Evolutionary conservation across 331 rosid species (phyloP).

Genomic region (Ulmus americana): DNA sequence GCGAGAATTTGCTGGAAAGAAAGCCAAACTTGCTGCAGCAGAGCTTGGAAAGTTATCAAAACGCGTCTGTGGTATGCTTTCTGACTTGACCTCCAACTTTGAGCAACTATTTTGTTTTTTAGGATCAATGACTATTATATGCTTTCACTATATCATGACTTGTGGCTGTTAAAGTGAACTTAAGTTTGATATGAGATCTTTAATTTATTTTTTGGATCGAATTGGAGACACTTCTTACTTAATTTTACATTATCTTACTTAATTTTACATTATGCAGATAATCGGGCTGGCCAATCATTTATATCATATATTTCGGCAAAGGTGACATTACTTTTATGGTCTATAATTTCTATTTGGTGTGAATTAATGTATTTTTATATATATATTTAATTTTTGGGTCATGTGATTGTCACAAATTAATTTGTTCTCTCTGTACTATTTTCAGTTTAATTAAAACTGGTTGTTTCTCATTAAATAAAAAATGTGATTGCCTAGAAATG

Average conservation of each 20-base stretch:
- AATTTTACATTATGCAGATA: constrained; percentile 42
- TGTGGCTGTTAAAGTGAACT: no score
- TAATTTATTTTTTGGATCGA: background rate
- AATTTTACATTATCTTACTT: constrained; percentile 10
- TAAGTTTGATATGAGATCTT: background rate
- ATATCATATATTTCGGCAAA: constrained; percentile 70
- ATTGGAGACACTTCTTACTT: background rate
- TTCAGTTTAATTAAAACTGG: no score
- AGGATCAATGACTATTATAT: background rate
- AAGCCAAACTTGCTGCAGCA: constrained; percentile 93
- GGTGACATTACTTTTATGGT: constrained; percentile 45
- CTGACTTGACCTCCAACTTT: constrained; percentile 11
- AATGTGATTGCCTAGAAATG: no score
- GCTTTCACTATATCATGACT: background rate
- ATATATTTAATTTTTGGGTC: background rate
- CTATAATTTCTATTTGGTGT: constrained; percentile 2
- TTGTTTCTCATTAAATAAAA: no score
- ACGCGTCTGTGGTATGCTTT: constrained; percentile 67
- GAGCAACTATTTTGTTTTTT: background rate
- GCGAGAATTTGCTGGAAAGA: constrained; percentile 84
- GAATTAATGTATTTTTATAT: background rate
- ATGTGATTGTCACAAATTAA: constrained; percentile 2
- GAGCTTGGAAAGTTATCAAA: constrained; percentile 77
- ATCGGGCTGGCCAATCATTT: constrained; percentile 74
- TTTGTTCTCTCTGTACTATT: no score